Evolutionary conservation across 164 flowering plant species (phyloP).

Genomic region (Tetrastigma voinierianum): DNA sequence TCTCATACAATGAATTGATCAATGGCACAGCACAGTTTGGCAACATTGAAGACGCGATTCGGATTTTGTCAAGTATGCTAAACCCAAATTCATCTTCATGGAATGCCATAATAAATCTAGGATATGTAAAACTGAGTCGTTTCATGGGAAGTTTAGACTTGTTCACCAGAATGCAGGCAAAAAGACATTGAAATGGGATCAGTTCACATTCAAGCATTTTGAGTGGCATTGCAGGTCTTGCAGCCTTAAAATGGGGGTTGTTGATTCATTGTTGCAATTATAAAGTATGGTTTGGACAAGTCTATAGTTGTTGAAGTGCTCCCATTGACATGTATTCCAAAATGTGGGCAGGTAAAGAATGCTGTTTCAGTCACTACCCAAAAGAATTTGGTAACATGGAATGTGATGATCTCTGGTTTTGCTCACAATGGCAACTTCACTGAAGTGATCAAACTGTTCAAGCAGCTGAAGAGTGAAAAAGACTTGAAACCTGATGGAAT

Average conservation of each 20-base stretch:
- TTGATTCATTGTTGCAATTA: constrained; percentile 45
- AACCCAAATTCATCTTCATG: constrained; percentile 70
- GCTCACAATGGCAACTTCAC: constrained; percentile 53
- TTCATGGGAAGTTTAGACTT: constrained; percentile 44
- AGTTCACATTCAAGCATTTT: constrained; percentile 63
- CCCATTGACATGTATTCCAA: constrained; percentile 74
- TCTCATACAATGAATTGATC: constrained; percentile 63
- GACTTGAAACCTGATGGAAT: constrained; percentile 49
- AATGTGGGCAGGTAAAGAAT: constrained; percentile 47
- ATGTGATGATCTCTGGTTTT: constrained; percentile 57
- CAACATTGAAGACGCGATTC: constrained; percentile 45
- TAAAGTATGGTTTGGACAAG: constrained; percentile 42
- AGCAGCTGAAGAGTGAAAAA: constrained; percentile 30
- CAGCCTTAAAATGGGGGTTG: constrained; percentile 48
- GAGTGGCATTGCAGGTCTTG: constrained; percentile 50
- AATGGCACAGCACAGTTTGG: constrained; percentile 64
- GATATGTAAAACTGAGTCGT: constrained; percentile 45
- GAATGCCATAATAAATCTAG: constrained; percentile 67
- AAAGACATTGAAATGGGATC: constrained; percentile 44
- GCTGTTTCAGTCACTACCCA: constrained; percentile 44
- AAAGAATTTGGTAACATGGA: constrained; percentile 65
- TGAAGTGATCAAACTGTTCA: constrained; percentile 43
- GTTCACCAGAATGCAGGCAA: constrained; percentile 48
- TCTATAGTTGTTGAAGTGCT: constrained; percentile 51
- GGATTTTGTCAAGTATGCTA: constrained; percentile 38